Base-by-base conservation (phyloP, 306 rosid genomes). In the Vigna nakashimae region DNA sequence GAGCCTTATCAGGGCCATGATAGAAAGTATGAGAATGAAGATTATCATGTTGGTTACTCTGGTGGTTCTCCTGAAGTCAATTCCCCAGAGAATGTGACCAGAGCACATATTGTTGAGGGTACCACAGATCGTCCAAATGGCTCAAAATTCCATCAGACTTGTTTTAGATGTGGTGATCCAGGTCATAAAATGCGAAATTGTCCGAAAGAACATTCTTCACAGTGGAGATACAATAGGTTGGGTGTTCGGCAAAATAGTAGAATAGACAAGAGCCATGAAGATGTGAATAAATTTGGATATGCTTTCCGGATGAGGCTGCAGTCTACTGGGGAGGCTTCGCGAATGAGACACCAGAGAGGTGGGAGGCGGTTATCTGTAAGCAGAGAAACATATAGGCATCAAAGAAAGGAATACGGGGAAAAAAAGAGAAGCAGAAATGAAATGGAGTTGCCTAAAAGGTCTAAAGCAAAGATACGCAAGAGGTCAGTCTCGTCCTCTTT, bases 121-220 rank as follows among this genome's bases (percentile, higher is more conserved):
- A 63, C 73, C 68, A 52, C 79, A 63, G 80, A 79, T 65, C 77
- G 28, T 56, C 69, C n/a, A 40, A 68, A 56, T 69, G 72, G 56
- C 65, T 59, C 79, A n/a, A 84, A 67, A 17, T 65, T 70, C 24
- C 73, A 6, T 51, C 82, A 24, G 43, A 57, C 77, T 46, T 90
- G 90, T 78, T 88, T 62, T 66, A 73, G 71, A 69, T 88, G 94
- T 82, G 94, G 94, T 42, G 89, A 66, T 49, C 13, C 76, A 30
- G 88, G 90, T 76, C 94, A 90, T 78, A 88, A 75, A 80, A 86
- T 64, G 82, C 90, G 82, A 32, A 71, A 82, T 65, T 90, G 94
- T 75, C 89, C 89, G 5, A 84, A 75, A 78, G 76, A 65, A 55
- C 56, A 24, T 48, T 67, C 85, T 26, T 75, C 76, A 1, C 67